A percentile compares a stretch with the other conserved stretches of the same genome.
phyloP scores from a whole-genome alignment of 1,284 basidiomycete species.

The Irpex sp. region DNA sequence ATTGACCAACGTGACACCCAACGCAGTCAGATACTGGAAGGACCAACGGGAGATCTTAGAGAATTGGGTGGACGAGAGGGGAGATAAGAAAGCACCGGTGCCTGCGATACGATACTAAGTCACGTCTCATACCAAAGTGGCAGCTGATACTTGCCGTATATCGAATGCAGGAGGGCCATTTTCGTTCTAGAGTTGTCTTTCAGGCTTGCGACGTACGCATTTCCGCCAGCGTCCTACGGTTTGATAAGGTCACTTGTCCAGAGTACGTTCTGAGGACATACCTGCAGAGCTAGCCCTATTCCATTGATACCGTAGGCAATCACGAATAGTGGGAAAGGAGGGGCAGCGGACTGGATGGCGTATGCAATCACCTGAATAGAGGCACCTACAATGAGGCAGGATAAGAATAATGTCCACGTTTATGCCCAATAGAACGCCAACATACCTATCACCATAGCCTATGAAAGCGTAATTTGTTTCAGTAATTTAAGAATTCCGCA shows the following conservation, averaged over 20 bases:
- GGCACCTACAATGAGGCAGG: conserved; percentile 26
- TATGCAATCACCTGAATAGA: conserved; percentile 40
- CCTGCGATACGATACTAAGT: conserved; percentile 31
- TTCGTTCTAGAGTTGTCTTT: conserved; percentile 42
- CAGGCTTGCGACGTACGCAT: conserved; percentile 49
- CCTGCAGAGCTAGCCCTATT: conserved; percentile 55
- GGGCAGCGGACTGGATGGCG: conserved; percentile 50
- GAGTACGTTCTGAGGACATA: conserved; percentile 11
- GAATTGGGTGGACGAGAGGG: conserved; percentile 65
- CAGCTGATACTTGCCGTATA: conserved; percentile 24
- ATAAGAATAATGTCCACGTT: conserved; percentile 3
- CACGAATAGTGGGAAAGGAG: conserved; percentile 62
- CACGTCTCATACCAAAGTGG: neutral
- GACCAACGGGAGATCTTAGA: conserved; percentile 49
- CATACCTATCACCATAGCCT: neutral
- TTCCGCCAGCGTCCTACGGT: conserved; percentile 48
- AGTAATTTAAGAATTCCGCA: neutral
- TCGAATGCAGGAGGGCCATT: conserved; percentile 62
- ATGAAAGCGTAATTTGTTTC: neutral
- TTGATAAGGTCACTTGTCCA: neutral
- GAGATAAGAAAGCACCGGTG: conserved; percentile 54
- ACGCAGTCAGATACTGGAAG: conserved; percentile 59
- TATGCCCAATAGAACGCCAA: conserved; percentile 18
- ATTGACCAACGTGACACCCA: conserved; percentile 53
- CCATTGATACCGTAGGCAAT: conserved; percentile 58